A percentile compares a stretch with the other conserved stretches of the same genome.
These are phyloP conservation scores for Centella asiatica DNA, from an alignment of 129 eudicot genomes.

Conservation along the genomic window DNA sequence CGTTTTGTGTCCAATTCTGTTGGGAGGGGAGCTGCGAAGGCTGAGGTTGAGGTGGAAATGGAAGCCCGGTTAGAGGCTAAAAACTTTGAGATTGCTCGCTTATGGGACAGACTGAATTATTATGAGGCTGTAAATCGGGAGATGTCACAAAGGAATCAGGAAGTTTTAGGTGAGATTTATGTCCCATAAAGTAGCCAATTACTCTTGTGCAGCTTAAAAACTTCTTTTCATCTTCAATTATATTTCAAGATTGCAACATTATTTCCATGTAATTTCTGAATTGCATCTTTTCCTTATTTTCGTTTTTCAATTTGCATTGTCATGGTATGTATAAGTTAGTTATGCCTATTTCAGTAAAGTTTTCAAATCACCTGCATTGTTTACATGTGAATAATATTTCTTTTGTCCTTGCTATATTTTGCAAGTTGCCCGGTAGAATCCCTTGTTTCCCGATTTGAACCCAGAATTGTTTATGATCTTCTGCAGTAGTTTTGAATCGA, in stretches of 20 bases:
- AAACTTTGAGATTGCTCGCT: conserved; percentile 84
- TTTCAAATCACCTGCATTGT: too few relatives aligned
- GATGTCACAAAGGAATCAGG: conserved; percentile 98
- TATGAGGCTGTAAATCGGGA: conserved; percentile 91
- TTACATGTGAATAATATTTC: too few relatives aligned
- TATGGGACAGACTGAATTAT: conserved; percentile 71
- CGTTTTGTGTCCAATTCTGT: conserved; percentile 69
- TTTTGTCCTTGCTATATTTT: too few relatives aligned
- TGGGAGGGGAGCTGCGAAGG: conserved; percentile 76
- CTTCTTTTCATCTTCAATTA: too few relatives aligned
- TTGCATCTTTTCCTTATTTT: neutral
- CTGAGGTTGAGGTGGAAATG: conserved; percentile 78
- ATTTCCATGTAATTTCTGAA: too few relatives aligned
- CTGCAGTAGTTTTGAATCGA: neutral
- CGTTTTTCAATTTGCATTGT: neutral
- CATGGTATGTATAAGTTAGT: neutral
- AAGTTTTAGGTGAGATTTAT: conserved; percentile 66
- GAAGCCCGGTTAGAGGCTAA: conserved; percentile 65
- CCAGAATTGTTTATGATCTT: neutral
- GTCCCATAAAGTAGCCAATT: neutral
- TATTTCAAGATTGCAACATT: neutral
- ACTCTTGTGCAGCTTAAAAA: neutral
- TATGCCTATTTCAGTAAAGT: neutral
- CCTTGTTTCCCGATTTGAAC: too few relatives aligned
- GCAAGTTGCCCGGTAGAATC: too few relatives aligned